A percentile compares a stretch with the other conserved stretches of the same genome.
Conservation (phyloP, 2,329 filamentous ascomycete species). For the Cladosporium phlei region DNA sequence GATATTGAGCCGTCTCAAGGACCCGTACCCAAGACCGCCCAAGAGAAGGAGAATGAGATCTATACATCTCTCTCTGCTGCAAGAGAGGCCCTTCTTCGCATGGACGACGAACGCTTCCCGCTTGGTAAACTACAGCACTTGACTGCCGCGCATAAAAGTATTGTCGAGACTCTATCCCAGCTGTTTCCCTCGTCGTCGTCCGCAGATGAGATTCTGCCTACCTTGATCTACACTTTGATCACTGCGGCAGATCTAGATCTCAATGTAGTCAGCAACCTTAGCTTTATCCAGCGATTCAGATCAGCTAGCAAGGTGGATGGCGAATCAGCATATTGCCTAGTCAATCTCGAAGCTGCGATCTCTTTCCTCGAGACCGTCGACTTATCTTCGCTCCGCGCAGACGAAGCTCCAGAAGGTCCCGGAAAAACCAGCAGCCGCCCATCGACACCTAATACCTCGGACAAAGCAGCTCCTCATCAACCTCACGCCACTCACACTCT, state of each 20-base stretch:
- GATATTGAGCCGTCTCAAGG: slow-evolving; percentile 59
- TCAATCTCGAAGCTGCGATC: slow-evolving; percentile 90
- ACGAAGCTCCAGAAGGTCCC: slow-evolving; percentile 66
- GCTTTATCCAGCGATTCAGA: slow-evolving; percentile 89
- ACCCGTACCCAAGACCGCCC: slow-evolving; percentile 52
- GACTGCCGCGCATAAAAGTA: slow-evolving; percentile 84
- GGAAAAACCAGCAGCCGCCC: slow-evolving; percentile 50
- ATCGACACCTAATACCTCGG: slow-evolving; percentile 42
- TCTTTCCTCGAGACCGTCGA: slow-evolving; percentile 95
- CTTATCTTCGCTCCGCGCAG: slow-evolving; percentile 76
- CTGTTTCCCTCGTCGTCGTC: slow-evolving; percentile 71
- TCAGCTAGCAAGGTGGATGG: slow-evolving; percentile 82
- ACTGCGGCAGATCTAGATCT: slow-evolving; percentile 81
- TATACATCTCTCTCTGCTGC: slow-evolving; percentile 68
- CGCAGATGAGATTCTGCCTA: slow-evolving; percentile 93
- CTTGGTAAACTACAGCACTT: slow-evolving; percentile 86
- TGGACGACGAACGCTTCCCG: slow-evolving; percentile 84
- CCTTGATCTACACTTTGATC: slow-evolving; percentile 92
- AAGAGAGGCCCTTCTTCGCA: slow-evolving; percentile 62
- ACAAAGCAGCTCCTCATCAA: slow-evolving; percentile 34
- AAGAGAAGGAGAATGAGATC: slow-evolving; percentile 58
- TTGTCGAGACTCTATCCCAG: slow-evolving; percentile 76
- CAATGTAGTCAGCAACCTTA: slow-evolving; percentile 87
- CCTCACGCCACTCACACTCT: slow-evolving; percentile 24
- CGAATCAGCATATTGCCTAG: slow-evolving; percentile 92